Conservation (phyloP, 1,284 basidiomycete genomes). For the Cystobasidium slooffiae region DNA sequence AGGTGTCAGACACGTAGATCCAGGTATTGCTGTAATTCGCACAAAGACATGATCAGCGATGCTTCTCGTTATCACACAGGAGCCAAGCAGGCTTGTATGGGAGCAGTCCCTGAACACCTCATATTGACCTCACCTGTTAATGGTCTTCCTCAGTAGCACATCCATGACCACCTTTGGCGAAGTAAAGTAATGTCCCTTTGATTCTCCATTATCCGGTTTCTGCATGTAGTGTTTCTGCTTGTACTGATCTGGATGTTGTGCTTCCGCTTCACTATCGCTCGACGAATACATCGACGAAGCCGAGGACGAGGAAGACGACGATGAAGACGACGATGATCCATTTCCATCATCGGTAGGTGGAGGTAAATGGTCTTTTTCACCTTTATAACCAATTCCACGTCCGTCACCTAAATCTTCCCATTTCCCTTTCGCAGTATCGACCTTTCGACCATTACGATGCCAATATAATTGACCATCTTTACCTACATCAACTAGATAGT, state of each 20-base stretch:
- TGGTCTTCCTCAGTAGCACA: slow-evolving; percentile 66
- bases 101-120: not conserved
- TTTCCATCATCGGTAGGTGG: slow-evolving; percentile 16
- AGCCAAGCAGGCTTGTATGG: not conserved
- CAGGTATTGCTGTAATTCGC: slow-evolving; percentile 41
- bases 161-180: slow-evolving; percentile 63
- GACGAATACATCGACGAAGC: slow-evolving; percentile 38
- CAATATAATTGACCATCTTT: slow-evolving; percentile 70
- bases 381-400: slow-evolving; percentile 62
- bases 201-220: slow-evolving; percentile 54
- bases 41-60: not conserved
- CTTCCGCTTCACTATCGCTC: slow-evolving; percentile 39
- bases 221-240: slow-evolving; percentile 61
- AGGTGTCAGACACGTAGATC: slow-evolving; percentile 46
- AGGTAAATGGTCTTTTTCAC: slow-evolving; percentile 42
- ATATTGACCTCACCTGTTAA: slow-evolving; percentile 54
- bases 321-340: slow-evolving; percentile 46
- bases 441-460: slow-evolving; percentile 68
- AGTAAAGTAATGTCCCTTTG: slow-evolving; percentile 46
- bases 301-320: slow-evolving; percentile 50
- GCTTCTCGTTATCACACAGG: not conserved
- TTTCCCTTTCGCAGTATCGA: slow-evolving; percentile 58
- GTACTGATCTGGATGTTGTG: slow-evolving; percentile 57
- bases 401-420: slow-evolving; percentile 70
- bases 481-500: slow-evolving; percentile 71